phyloP scores from a whole-genome alignment of 164 flowering plant genomes.

The Litsea cubeba region DNA sequence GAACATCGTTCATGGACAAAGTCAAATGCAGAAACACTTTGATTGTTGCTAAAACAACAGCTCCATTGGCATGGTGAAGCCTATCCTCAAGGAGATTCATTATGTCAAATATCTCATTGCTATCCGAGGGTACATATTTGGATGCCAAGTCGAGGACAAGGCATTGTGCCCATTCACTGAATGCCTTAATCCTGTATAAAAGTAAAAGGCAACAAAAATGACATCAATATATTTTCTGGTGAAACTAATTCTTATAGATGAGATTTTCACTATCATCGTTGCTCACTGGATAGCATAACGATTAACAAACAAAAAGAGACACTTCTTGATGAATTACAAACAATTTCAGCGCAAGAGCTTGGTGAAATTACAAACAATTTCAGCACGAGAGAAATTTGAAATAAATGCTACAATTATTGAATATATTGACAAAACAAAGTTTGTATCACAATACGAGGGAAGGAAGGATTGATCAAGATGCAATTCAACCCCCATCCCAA shows the following conservation, averaged over 20 bases:
- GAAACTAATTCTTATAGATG: neutral
- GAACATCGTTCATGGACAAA: conserved; percentile 95
- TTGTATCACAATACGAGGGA: no score
- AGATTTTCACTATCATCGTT: no score
- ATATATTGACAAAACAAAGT: no score
- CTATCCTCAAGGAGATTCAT: conserved; percentile 99
- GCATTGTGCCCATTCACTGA: conserved; percentile 99
- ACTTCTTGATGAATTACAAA: no score
- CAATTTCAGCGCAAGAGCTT: no score
- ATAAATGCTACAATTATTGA: no score
- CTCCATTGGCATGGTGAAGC: conserved; percentile 99
- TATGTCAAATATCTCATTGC: conserved; percentile 91
- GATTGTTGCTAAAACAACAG: conserved; percentile 89
- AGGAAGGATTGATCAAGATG: no score
- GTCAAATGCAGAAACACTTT: conserved; percentile 92
- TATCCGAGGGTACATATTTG: conserved; percentile 84
- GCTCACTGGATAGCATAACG: no score
- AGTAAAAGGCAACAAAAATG: neutral
- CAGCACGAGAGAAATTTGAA: no score
- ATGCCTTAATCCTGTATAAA: conserved; percentile 77
- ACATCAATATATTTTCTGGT: neutral
- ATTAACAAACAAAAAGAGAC: no score
- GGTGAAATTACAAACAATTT: no score
- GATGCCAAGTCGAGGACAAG: conserved; percentile 82
- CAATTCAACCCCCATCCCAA: no score